Base-by-base conservation (phyloP, 75 land plant species). In the Azolla pinnata region DNA sequence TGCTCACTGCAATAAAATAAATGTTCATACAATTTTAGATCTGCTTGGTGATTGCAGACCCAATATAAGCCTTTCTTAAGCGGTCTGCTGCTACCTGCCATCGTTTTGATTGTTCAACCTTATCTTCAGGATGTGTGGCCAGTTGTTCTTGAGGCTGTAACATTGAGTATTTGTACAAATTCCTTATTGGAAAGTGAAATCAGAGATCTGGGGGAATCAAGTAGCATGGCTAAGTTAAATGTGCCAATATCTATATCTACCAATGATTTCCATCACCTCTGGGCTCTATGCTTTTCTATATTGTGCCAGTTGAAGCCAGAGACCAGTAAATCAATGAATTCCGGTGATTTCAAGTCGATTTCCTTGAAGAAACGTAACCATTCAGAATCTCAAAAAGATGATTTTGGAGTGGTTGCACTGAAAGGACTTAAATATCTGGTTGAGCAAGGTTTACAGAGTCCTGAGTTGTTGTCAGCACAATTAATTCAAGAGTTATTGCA, bases 11-110 rank as follows among this genome's bases (percentile, higher is more conserved):
- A n/a, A n/a, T n/a, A n/a, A n/a, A n/a, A n/a, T n/a, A n/a, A n/a
- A n/a, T n/a, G n/a, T n/a, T n/a, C n/a, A n/a, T n/a, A n/a, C n/a
- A n/a, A n/a, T n/a, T n/a, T n/a, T n/a, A n/a, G n/a, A n/a, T n/a
- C 30, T 26, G 18, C 34, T 50, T 31, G 1, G 2, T 10, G 2
- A 21, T 20, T 28, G 2, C 45, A 60, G 46, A 17, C 23, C 2
- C 70, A 82, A 82, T 85, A 82, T 75, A 82, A 72, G 40, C 90
- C 85, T 28, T 93, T 93, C 27, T 79, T 93, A 61, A 87, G 83
- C 47, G 95, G 85, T 34, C 77, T 93, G 42, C 79, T 90, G 27
- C 81, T 81, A 61, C 73, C 81, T 28, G 57, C 88, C 32, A 78
- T 85, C 58, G 80, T 81, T 26, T 62, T 83, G 51, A 68, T 78